phyloP scores from a whole-genome alignment of 306 rosid species.

The Nissolia schottii region DNA sequence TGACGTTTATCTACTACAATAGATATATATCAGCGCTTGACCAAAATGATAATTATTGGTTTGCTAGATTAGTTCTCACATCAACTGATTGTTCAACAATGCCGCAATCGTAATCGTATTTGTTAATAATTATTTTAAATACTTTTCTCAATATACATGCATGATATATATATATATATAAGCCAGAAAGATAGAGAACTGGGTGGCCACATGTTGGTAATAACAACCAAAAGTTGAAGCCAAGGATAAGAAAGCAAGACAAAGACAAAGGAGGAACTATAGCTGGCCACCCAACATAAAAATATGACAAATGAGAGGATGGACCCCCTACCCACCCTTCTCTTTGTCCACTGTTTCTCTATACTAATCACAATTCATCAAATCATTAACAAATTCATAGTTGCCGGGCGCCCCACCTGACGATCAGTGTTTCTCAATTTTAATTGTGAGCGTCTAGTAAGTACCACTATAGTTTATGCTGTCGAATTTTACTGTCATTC shows the following conservation, averaged over 20 bases:
- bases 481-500: neutral
- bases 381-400: constrained; percentile 1
- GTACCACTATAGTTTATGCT: neutral
- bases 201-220: neutral
- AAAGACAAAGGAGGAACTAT: constrained; percentile 39
- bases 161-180: neutral
- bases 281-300: constrained; percentile 31
- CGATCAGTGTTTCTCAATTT: neutral
- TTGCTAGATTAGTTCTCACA: constrained; percentile 42
- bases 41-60: constrained; percentile 26
- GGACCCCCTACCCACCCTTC: constrained; percentile 19
- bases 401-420: constrained; percentile 23
- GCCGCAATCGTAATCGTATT: neutral
- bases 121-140: neutral
- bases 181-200: neutral
- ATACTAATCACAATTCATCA: constrained; percentile 20
- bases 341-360: constrained; percentile 15
- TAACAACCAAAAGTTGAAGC: constrained; percentile 11
- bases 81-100: constrained; percentile 22
- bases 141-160: neutral
- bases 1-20: constrained; percentile 40
- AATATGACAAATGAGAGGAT: neutral
- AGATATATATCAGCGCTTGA: neutral
- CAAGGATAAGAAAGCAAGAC: constrained; percentile 24
- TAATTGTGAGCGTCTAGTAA: neutral